Evolutionary conservation across 495 filamentous ascomycete genomes (phyloP).

Genomic region (Penicillium longicatenatum): DNA sequence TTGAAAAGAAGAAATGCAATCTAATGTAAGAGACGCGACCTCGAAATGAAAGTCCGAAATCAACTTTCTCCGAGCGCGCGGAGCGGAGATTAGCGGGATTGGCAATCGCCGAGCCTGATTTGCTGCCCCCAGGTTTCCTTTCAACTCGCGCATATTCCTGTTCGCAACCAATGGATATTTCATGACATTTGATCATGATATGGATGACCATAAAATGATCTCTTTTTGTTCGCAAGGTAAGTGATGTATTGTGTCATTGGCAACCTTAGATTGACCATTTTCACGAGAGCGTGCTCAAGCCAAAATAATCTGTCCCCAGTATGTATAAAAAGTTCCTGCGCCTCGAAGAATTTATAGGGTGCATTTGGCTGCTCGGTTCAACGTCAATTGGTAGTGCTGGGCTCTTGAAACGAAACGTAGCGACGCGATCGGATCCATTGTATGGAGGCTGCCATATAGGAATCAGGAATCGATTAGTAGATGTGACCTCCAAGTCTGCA

Average conservation of each 20-base stretch:
- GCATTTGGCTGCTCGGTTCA: neutral
- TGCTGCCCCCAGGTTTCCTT: neutral
- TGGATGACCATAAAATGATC: no score
- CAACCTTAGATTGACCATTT: neutral
- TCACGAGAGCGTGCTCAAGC: neutral
- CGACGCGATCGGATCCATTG: neutral
- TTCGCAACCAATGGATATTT: no score
- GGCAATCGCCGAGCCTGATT: neutral
- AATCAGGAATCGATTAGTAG: neutral
- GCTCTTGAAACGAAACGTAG: neutral
- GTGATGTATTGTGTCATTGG: neutral
- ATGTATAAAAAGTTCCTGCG: neutral
- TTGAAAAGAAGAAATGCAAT: neutral
- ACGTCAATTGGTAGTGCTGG: neutral
- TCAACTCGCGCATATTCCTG: neutral
- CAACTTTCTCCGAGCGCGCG: neutral
- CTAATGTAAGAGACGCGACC: neutral
- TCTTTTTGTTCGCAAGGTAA: no score
- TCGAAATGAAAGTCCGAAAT: neutral
- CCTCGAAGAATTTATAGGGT: neutral
- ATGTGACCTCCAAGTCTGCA: neutral
- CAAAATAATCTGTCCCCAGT: no score
- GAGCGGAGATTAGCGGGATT: slow-evolving; percentile 18
- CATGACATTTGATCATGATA: no score
- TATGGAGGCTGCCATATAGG: neutral